Evolutionary conservation across 148 eudicot species (phyloP).

Genomic region (Rhododendron ovatum): DNA sequence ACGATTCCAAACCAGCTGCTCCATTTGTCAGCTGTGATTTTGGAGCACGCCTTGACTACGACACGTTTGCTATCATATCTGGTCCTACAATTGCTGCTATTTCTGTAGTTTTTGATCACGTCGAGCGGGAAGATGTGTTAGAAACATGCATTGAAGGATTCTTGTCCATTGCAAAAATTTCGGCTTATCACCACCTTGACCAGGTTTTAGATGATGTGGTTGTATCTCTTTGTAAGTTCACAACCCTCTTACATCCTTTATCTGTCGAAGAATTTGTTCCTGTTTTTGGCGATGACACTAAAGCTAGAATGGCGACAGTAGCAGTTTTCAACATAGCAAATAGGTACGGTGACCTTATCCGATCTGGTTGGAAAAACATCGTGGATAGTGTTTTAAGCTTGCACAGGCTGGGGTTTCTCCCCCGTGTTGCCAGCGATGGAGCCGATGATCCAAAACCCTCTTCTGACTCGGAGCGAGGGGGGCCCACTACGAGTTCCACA

Average conservation of each 20-base stretch:
- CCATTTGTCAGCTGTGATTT: constrained; percentile 68
- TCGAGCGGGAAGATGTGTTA: constrained; percentile 74
- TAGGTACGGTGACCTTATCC: constrained; percentile 77
- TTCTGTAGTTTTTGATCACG: constrained; percentile 90
- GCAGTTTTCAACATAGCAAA: constrained; percentile 87
- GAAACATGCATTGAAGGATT: constrained; percentile 90
- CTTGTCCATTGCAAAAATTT: constrained; percentile 76
- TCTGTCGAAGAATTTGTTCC: constrained; percentile 76
- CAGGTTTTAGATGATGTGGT: constrained; percentile 85
- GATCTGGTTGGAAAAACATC: constrained; percentile 85
- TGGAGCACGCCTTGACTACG: constrained; percentile 72
- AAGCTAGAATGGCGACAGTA: constrained; percentile 85
- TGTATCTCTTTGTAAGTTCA: constrained; percentile 85
- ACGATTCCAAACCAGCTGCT: constrained; percentile 64
- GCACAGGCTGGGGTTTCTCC: constrained; percentile 89
- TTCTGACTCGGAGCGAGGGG: constrained; percentile 47
- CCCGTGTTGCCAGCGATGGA: constrained; percentile 81
- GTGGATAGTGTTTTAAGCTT: constrained; percentile 74
- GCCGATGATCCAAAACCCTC: constrained; percentile 66
- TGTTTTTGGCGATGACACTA: constrained; percentile 71
- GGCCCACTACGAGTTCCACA: constrained; percentile 40
- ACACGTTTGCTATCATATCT: constrained; percentile 84
- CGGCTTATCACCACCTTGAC: constrained; percentile 72
- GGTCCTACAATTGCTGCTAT: constrained; percentile 96
- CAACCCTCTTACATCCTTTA: constrained; percentile 68